A percentile compares a stretch with the other conserved stretches of the same genome.
Evolutionary conservation across 1,139 yeast species (phyloP).

Genomic region (Kluyveromyces sp.): DNA sequence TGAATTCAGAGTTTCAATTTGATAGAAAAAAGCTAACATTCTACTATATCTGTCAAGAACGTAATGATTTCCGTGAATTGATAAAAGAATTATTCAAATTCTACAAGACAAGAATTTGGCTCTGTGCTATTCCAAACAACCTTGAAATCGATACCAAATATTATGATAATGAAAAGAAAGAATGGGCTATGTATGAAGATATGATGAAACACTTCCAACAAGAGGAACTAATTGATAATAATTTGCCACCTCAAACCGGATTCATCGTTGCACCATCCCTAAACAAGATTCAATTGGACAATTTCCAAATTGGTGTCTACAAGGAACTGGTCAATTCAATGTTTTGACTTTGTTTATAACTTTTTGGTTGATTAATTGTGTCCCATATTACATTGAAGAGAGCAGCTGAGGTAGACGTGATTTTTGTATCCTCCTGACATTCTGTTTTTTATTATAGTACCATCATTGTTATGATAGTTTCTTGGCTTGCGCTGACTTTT

Average conservation of each 20-base stretch:
- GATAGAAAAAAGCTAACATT: constrained; percentile 91
- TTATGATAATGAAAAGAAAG: constrained; percentile 22
- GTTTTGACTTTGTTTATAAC: constrained; percentile 8
- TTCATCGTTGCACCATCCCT: constrained; percentile 23
- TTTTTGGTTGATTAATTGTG: no score
- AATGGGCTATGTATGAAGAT: constrained; percentile 24
- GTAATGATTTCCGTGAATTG: constrained; percentile 88
- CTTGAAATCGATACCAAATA: constrained; percentile 25
- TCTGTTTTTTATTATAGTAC: no score
- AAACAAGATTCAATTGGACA: constrained; percentile 23
- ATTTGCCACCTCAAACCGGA: constrained; percentile 17
- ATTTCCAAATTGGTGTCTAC: constrained; percentile 33
- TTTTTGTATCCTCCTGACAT: no score
- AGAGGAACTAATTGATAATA: constrained; percentile 22
- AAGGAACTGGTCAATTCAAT: constrained; percentile 26
- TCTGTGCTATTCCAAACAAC: constrained; percentile 66
- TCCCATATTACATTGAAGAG: no score
- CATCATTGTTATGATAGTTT: no score
- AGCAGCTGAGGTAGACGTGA: no score
- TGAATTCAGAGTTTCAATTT: constrained; percentile 88
- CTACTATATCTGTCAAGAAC: constrained; percentile 60
- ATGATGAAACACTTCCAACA: constrained; percentile 25
- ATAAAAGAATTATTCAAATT: constrained; percentile 88
- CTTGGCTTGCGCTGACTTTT: no score
- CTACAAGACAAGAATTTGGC: constrained; percentile 95